A percentile compares a stretch with the other conserved stretches of the same genome.
Conservation (phyloP, 2,329 filamentous ascomycete species). For the Beauveria scarabaeidicola region DNA sequence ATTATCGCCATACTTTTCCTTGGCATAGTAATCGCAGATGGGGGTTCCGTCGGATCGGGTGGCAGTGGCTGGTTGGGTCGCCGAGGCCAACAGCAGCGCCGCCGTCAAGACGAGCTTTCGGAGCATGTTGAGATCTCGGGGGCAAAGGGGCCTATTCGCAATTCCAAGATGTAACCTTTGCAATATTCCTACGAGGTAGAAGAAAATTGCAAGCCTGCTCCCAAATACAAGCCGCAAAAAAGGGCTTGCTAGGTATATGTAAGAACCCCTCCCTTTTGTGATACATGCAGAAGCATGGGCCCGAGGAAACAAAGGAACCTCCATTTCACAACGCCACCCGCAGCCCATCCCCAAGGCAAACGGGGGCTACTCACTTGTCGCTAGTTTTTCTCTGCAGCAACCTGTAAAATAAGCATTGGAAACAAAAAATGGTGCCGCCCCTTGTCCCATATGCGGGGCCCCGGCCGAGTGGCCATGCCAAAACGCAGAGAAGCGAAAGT, state of each 20-base stretch:
- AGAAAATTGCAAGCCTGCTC: neutral
- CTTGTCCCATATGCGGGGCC: neutral
- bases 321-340: neutral
- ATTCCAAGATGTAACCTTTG: neutral
- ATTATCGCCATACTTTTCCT: conserved; percentile 17
- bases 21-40: conserved; percentile 25
- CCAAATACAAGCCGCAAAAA: neutral
- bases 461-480: neutral
- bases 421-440: neutral
- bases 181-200: too few relatives aligned
- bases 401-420: neutral
- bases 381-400: neutral
- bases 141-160: neutral
- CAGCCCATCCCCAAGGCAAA: neutral
- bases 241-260: neutral
- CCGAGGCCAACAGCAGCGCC: neutral
- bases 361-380: neutral
- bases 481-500: neutral
- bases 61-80: neutral
- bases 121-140: neutral
- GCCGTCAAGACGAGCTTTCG: neutral
- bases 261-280: neutral
- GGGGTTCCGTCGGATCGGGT: neutral
- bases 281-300: neutral
- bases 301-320: neutral